phyloP scores from a whole-genome alignment of 2,329 filamentous ascomycete genomes.

The Colletotrichum spinosum region DNA sequence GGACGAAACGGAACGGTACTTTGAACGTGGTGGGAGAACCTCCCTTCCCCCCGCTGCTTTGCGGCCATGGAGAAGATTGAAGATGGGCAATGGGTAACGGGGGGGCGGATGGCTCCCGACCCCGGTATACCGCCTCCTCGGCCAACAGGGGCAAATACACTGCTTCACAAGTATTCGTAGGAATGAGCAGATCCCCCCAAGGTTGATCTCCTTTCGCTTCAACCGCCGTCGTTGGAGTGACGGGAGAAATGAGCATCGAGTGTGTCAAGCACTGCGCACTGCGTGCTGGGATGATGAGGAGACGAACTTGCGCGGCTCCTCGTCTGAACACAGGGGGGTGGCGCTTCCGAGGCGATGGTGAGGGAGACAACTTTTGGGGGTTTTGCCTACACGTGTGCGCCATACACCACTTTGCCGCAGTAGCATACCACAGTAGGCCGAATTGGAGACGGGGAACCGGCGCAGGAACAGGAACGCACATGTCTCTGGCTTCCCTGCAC shows the following conservation, averaged over 20 bases:
- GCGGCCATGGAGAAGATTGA: slow-evolving; percentile 8
- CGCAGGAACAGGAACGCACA: slow-evolving; percentile 28
- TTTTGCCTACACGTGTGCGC: slow-evolving; percentile 21
- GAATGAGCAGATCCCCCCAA: slow-evolving; percentile 29
- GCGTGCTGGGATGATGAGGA: too few species aligned
- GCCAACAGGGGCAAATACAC: slow-evolving; percentile 6
- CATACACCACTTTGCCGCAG: slow-evolving; percentile 13
- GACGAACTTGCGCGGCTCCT: slow-evolving; percentile 8
- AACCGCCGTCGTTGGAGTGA: background rate
- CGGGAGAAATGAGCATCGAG: too few species aligned
- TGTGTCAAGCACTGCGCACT: too few species aligned
- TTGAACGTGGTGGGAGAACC: background rate
- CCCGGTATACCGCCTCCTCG: slow-evolving; percentile 16
- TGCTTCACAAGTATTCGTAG: background rate
- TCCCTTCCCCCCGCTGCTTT: background rate
- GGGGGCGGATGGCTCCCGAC: slow-evolving; percentile 26
- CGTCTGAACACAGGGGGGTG: slow-evolving; percentile 1
- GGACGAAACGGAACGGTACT: too few species aligned
- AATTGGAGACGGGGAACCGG: slow-evolving; percentile 8
- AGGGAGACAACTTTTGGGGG: slow-evolving; percentile 17
- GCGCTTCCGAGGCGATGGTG: slow-evolving; percentile 15
- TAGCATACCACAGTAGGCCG: background rate
- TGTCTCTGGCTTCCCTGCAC: slow-evolving; percentile 17
- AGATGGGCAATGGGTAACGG: slow-evolving; percentile 24
- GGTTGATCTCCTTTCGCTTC: slow-evolving; percentile 21